These are phyloP conservation scores for Podospora fimiseda DNA, from an alignment of 495 filamentous ascomycete species.

Conservation along the genomic window DNA sequence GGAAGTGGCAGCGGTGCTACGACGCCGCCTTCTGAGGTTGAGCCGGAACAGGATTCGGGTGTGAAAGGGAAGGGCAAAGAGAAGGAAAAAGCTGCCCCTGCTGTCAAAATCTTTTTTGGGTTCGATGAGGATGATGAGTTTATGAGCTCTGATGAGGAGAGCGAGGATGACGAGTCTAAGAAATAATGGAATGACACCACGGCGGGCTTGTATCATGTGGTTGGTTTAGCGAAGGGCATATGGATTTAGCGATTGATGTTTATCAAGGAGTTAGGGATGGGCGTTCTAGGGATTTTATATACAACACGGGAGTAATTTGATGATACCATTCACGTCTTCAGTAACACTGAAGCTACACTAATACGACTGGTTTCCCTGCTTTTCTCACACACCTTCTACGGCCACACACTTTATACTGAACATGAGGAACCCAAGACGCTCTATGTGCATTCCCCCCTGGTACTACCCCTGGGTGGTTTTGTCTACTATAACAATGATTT, in stretches of 20 bases:
- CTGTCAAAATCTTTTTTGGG: slow-evolving; percentile 56
- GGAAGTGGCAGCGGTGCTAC: slow-evolving; percentile 27
- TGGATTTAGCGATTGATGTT: too few relatives aligned
- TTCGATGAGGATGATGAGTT: slow-evolving; percentile 92
- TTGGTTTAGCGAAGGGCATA: not conserved
- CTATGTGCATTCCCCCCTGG: not conserved
- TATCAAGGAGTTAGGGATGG: not conserved
- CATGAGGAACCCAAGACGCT: not conserved
- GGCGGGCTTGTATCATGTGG: not conserved
- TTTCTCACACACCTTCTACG: not conserved
- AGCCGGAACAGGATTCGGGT: slow-evolving; percentile 6
- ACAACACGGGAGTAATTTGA: not conserved
- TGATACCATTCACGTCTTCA: not conserved
- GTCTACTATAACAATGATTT: slow-evolving; percentile 5
- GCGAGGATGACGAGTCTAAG: slow-evolving; percentile 42
- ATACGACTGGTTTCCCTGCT: not conserved
- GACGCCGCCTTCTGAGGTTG: slow-evolving; percentile 30
- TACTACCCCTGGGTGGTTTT: not conserved
- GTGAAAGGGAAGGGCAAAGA: slow-evolving; percentile 24
- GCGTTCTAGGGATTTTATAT: slow-evolving; percentile 3
- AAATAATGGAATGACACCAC: slow-evolving; percentile 12
- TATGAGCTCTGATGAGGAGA: slow-evolving; percentile 71
- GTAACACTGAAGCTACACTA: not conserved
- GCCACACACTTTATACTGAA: not conserved
- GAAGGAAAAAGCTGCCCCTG: slow-evolving; percentile 35